Conservation (phyloP, 805 yeast species). For the Ogataea glucozyma region DNA sequence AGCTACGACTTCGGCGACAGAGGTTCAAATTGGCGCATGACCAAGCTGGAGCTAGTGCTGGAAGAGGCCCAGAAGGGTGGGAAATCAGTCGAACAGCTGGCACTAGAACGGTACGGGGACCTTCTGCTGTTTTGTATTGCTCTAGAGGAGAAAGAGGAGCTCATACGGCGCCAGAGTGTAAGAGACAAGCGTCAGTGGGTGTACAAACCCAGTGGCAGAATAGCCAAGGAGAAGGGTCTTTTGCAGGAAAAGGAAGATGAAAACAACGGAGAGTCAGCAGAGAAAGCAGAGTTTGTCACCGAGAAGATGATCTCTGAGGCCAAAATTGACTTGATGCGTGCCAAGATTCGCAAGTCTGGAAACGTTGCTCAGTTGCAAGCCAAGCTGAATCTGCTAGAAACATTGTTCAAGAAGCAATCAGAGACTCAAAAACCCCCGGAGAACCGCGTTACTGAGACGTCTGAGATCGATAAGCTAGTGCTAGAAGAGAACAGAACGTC, state of each 20-base stretch:
- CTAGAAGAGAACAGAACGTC: constrained; percentile 33
- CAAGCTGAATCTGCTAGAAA: constrained; percentile 24
- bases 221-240: constrained; percentile 24
- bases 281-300: constrained; percentile 3
- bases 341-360: constrained; percentile 33
- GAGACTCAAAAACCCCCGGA: not conserved
- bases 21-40: constrained; percentile 42
- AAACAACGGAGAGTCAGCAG: not conserved
- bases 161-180: constrained; percentile 22
- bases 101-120: constrained; percentile 32
- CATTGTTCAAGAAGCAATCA: no score
- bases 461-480: not conserved
- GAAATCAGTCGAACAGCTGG: constrained; percentile 28
- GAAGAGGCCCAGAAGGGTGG: constrained; percentile 23
- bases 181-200: constrained; percentile 21
- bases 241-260: constrained; percentile 1
- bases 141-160: constrained; percentile 35
- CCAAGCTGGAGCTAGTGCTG: constrained; percentile 32
- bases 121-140: constrained; percentile 33
- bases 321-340: constrained; percentile 36
- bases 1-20: constrained; percentile 40
- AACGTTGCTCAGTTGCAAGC: constrained; percentile 28
- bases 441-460: not conserved
- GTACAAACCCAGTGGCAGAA: constrained; percentile 28
- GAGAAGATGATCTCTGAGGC: constrained; percentile 30